Evolutionary conservation across 768 basidiomycete species (phyloP).

Genomic region (Mycena filopes): DNA sequence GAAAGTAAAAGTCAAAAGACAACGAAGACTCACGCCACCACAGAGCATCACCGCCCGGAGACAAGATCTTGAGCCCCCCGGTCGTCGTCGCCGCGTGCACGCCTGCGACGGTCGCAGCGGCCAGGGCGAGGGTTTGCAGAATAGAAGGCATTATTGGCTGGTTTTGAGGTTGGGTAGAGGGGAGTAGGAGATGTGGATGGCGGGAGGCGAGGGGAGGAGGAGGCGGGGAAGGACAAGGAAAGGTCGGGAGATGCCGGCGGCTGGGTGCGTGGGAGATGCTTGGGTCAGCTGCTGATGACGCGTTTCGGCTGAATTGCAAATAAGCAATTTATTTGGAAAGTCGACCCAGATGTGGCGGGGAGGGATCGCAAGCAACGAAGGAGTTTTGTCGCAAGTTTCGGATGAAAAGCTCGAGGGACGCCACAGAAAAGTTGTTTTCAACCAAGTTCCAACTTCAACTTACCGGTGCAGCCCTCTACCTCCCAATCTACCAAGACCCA

Average conservation of each 20-base stretch:
- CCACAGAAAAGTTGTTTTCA: too few species aligned
- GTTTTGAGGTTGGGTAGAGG: background rate
- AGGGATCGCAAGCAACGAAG: too few species aligned
- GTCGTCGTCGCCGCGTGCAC: conserved; percentile 8
- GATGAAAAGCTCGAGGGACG: too few species aligned
- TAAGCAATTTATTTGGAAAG: too few species aligned
- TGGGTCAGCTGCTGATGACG: background rate
- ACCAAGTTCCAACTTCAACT: too few species aligned
- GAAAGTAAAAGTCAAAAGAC: background rate
- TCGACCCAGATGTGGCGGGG: too few species aligned
- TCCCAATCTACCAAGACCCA: background rate
- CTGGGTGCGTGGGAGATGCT: background rate
- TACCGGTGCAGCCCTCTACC: background rate
- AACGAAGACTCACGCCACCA: conserved; percentile 28
- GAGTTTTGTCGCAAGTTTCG: background rate
- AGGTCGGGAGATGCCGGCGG: background rate
- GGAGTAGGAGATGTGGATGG: background rate
- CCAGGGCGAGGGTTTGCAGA: conserved; percentile 16
- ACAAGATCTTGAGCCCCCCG: conserved; percentile 22
- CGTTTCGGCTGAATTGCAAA: too few species aligned
- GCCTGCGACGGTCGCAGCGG: background rate
- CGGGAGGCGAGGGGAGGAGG: background rate
- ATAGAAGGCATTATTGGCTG: too few species aligned
- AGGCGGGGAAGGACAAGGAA: background rate
- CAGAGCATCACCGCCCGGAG: conserved; percentile 19